Evolutionary conservation across 495 filamentous ascomycete genomes (phyloP).

Genomic region (Xanthoparmelia taractica): DNA sequence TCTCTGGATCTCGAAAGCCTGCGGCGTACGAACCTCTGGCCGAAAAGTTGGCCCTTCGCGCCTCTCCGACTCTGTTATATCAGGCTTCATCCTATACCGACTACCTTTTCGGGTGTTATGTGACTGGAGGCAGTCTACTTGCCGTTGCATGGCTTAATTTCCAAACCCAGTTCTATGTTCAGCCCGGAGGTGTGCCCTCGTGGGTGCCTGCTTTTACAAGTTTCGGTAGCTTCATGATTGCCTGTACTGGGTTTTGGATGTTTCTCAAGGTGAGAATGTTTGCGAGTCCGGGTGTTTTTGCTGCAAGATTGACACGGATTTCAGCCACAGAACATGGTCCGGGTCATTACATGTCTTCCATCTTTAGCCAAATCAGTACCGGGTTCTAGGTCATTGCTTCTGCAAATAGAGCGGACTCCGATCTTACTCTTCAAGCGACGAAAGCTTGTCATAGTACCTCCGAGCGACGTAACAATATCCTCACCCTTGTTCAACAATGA

Average conservation of each 20-base stretch:
- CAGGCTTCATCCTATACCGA: constrained; percentile 18
- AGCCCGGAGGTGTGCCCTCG: constrained; percentile 6
- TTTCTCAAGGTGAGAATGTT: constrained; percentile 15
- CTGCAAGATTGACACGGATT: background rate
- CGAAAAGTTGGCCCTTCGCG: constrained; percentile 18
- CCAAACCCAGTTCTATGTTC: constrained; percentile 7
- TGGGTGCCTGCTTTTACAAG: constrained; percentile 14
- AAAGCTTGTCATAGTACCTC: constrained; percentile 34
- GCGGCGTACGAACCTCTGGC: constrained; percentile 18
- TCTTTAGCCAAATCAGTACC: background rate
- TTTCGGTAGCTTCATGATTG: constrained; percentile 17
- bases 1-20: constrained; percentile 2
- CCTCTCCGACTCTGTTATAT: constrained; percentile 19
- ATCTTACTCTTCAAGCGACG: constrained; percentile 39
- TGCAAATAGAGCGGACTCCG: constrained; percentile 26
- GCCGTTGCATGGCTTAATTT: constrained; percentile 15
- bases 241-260: constrained; percentile 15
- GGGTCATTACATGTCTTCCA: constrained; percentile 22
- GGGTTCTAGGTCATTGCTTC: constrained; percentile 11
- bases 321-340: constrained; percentile 25
- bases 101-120: constrained; percentile 23
- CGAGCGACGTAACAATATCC: constrained; percentile 36
- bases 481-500: constrained; percentile 30
- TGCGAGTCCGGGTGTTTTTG: background rate
- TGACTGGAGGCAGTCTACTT: constrained; percentile 14